These are phyloP conservation scores for Wallacemonas sp. DNA, from an alignment of 208 protist species.

Conservation along the genomic window DNA sequence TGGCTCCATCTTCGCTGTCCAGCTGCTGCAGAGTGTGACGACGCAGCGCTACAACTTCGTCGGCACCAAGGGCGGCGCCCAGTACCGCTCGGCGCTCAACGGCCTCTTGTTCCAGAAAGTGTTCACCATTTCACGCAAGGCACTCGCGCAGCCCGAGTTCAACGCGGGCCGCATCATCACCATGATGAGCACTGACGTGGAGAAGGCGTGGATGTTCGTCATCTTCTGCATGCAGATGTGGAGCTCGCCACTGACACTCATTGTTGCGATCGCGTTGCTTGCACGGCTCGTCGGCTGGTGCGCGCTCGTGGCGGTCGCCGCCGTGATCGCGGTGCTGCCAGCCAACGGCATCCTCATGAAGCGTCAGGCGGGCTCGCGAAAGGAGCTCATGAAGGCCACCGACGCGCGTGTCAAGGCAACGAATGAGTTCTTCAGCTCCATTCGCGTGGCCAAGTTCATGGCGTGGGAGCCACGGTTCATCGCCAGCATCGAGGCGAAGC, in stretches of 20 bases:
- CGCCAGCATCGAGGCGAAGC: conserved; percentile 40
- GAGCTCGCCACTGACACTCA: conserved; percentile 70
- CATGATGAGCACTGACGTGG: conserved; percentile 79
- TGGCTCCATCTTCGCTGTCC: conserved; percentile 39
- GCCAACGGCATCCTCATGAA: conserved; percentile 60
- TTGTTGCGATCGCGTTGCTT: conserved; percentile 46
- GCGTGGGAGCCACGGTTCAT: conserved; percentile 86
- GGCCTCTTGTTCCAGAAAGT: conserved; percentile 83
- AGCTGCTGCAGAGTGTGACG: conserved; percentile 45
- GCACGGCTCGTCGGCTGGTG: conserved; percentile 60
- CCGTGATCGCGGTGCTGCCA: conserved; percentile 70
- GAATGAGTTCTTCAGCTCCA: conserved; percentile 92
- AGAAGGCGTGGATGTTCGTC: conserved; percentile 44
- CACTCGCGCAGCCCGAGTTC: conserved; percentile 64
- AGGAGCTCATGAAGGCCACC: conserved; percentile 35
- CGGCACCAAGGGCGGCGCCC: conserved; percentile 37
- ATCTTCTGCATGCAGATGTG: conserved; percentile 46
- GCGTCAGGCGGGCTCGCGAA: conserved; percentile 24
- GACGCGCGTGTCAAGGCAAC: conserved; percentile 89
- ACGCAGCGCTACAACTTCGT: conserved; percentile 59
- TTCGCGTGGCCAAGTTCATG: conserved; percentile 95
- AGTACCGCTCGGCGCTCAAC: conserved; percentile 61
- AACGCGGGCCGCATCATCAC: conserved; percentile 90
- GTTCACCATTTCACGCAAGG: conserved; percentile 48
- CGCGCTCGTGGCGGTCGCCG: conserved; percentile 65